These are phyloP conservation scores for Gremmenia infestans DNA, from an alignment of 2,329 filamentous ascomycete genomes.

Conservation along the genomic window DNA sequence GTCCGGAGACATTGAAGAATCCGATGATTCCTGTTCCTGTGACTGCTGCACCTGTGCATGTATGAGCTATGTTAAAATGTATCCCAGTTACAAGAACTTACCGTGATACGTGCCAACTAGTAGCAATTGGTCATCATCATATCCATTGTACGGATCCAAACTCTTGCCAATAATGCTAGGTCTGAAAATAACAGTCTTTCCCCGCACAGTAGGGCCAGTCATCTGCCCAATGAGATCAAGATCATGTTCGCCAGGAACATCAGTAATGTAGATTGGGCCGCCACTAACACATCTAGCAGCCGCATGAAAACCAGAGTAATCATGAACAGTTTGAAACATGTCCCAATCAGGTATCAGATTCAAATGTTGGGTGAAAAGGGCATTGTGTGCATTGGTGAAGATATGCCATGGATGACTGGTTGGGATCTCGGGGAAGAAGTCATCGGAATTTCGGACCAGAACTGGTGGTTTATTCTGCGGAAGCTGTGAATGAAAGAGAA, in stretches of 20 bases:
- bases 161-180: constrained; percentile 70
- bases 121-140: constrained; percentile 67
- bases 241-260: constrained; percentile 78
- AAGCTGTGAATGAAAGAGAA: constrained; percentile 79
- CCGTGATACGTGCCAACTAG: constrained; percentile 78
- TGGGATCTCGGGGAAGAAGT: constrained; percentile 83
- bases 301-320: constrained; percentile 78
- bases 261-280: constrained; percentile 91
- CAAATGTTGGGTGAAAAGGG: constrained; percentile 74
- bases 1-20: constrained; percentile 73
- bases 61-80: constrained; percentile 3
- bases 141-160: constrained; percentile 68
- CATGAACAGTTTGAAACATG: constrained; percentile 61
- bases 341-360: constrained; percentile 83
- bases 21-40: constrained; percentile 75
- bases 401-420: constrained; percentile 90
- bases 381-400: constrained; percentile 89
- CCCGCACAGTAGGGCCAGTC: constrained; percentile 66
- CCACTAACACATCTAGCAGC: constrained; percentile 86
- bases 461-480: constrained; percentile 69
- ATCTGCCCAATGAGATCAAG: constrained; percentile 72
- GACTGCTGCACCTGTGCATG: constrained; percentile 40
- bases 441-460: constrained; percentile 78
- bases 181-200: constrained; percentile 74
- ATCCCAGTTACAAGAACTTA: constrained; percentile 19